Percentiles rank a stretch among this genome's conserved stretches.
phyloP scores from a whole-genome alignment of 2,329 filamentous ascomycete genomes.

The Diaporthe sp. region DNA sequence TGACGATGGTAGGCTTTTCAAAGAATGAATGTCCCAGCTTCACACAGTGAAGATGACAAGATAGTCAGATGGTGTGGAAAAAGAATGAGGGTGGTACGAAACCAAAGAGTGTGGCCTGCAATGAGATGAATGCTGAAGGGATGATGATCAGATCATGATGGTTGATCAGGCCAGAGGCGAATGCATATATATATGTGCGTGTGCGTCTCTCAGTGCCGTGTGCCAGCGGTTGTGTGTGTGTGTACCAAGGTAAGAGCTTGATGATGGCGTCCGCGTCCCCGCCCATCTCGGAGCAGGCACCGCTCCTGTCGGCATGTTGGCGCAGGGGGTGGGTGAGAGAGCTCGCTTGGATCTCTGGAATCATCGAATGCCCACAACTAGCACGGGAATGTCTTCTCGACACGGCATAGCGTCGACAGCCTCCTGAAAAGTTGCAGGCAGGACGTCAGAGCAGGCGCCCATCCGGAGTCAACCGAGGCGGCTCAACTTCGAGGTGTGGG shows the following conservation, averaged over 20 bases:
- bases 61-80: constrained; percentile 21
- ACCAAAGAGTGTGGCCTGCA: constrained; percentile 36
- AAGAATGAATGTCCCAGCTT: constrained; percentile 42
- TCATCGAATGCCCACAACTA: constrained; percentile 12
- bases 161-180: neutral
- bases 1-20: constrained; percentile 18
- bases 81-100: constrained; percentile 35
- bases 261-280: neutral
- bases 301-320: constrained; percentile 11
- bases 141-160: neutral
- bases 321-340: neutral
- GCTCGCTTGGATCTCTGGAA: constrained; percentile 21
- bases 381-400: constrained; percentile 17
- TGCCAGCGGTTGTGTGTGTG: neutral
- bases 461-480: constrained; percentile 29
- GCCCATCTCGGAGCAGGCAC: neutral
- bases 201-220: too few relatives aligned
- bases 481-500: constrained; percentile 8
- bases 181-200: constrained; percentile 6
- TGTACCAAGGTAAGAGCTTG: neutral
- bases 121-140: constrained; percentile 36
- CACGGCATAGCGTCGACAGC: constrained; percentile 16
- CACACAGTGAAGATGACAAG: constrained; percentile 43
- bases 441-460: constrained; percentile 33
- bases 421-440: constrained; percentile 20